Base-by-base conservation (phyloP, 2,329 filamentous ascomycete species). In the Endocalyx cinctus region DNA sequence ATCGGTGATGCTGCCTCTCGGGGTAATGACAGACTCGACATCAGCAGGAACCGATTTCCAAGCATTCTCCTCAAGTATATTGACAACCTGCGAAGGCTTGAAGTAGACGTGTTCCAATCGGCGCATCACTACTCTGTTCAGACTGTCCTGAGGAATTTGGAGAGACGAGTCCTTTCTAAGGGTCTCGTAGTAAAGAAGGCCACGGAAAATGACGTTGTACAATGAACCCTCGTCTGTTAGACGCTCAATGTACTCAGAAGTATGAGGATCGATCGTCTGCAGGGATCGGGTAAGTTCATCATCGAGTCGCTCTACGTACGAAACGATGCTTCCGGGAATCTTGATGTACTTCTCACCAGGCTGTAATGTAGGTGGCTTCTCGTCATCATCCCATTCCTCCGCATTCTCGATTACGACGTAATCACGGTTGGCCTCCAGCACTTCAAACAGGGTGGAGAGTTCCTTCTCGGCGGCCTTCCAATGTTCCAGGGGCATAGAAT, bases 341-440 rank as follows among this genome's bases (percentile, higher is more conserved):
- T 84, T 89, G 74, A 95, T 85, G 57, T 90, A 77, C 59, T 78
- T 84, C 61, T 95, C 82, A 43, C 79, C 86, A 15, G 74, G 63
- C 37, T 76, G 77, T 47, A 90, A 70, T 19, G 73, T 72, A 11
- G 92, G 92, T 25, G 81, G 76, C 72, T 96, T 97, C 52, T 98
- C 94, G 49, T 98, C 94, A 54, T 98, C 92, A 50, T 98, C 92
- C 92, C 92, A 97, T 65, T 98, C 92, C 59, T 98, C 92, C 15
- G 87, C 92, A 48, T 78, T 82, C 67, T 98, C 92, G 16, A 92
- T 72, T 29, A 98, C 87, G 32, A 97, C 72, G 57, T 90, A 84
- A 45, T 92, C 80, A 41, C 74, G 72, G 66, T 87, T 87, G 40
- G 74, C 64, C 60, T 94, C 87, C 25, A 98, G 79, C 13, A 88